Percentiles rank a stretch among this genome's conserved stretches.
Evolutionary conservation across 2,329 filamentous ascomycete species (phyloP).

Genomic region (Alternaria panax): DNA sequence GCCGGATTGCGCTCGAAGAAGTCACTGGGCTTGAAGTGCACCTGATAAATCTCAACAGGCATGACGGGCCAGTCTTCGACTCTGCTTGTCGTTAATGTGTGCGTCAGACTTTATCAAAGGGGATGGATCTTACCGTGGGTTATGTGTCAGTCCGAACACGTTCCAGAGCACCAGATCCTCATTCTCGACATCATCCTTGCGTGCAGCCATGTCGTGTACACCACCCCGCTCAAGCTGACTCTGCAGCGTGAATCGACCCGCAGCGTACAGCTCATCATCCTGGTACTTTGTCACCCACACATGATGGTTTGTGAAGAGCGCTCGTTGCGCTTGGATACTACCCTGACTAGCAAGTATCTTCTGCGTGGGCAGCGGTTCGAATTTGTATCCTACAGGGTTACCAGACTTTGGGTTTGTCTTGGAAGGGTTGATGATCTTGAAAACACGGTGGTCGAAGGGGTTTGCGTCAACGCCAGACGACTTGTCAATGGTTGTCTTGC

Average conservation of each 20-base stretch:
- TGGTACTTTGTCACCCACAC: constrained; percentile 63
- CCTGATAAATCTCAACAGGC: constrained; percentile 58
- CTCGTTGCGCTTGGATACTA: constrained; percentile 56
- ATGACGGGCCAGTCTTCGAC: constrained; percentile 61
- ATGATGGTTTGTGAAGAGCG: constrained; percentile 59
- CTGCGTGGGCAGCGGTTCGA: constrained; percentile 57
- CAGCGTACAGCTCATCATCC: constrained; percentile 61
- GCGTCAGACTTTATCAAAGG: not conserved
- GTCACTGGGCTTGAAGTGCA: constrained; percentile 59
- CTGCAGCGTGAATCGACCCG: constrained; percentile 58
- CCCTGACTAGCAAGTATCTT: constrained; percentile 58
- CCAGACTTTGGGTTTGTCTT: constrained; percentile 56
- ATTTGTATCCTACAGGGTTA: constrained; percentile 58
- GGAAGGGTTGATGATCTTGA: constrained; percentile 61
- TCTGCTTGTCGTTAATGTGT: constrained; percentile 6
- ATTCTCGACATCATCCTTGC: constrained; percentile 53
- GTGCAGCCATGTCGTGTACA: constrained; percentile 53
- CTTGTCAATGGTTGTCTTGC: constrained; percentile 56
- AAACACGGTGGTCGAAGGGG: constrained; percentile 61
- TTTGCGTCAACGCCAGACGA: constrained; percentile 62
- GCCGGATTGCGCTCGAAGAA: constrained; percentile 63
- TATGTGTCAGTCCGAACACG: constrained; percentile 61
- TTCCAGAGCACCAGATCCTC: constrained; percentile 60
- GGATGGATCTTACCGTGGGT: constrained; percentile 49
- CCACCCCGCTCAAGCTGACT: constrained; percentile 54